A percentile compares a stretch with the other conserved stretches of the same genome.
phyloP scores from a whole-genome alignment of 108 stramenopile genomes.

The Nitzschia inconspicua region DNA sequence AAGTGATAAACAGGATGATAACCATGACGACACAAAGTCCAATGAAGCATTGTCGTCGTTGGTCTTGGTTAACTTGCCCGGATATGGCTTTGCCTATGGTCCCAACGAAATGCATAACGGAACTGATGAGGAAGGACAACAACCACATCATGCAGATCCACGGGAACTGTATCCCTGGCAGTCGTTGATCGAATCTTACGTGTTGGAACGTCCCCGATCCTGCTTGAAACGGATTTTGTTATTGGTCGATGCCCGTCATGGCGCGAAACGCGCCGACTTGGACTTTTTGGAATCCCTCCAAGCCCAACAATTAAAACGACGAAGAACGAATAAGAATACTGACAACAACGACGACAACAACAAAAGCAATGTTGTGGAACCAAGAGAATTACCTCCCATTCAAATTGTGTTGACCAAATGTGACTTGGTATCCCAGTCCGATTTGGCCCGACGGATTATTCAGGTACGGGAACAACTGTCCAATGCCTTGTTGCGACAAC shows the following conservation, averaged over 20 bases:
- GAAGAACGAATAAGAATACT: neutral
- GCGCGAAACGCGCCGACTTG: conserved; percentile 68
- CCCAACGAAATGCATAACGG: neutral
- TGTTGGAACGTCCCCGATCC: conserved; percentile 49
- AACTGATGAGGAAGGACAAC: neutral
- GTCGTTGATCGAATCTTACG: conserved; percentile 59
- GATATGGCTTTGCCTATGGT: conserved; percentile 86
- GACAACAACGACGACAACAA: neutral
- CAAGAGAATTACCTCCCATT: conserved; percentile 60
- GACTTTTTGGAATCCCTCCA: conserved; percentile 60
- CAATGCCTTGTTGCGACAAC: conserved; percentile 61
- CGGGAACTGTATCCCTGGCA: conserved; percentile 40
- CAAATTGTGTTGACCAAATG: conserved; percentile 86
- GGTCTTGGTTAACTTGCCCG: conserved; percentile 72
- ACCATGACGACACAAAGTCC: too few relatives aligned
- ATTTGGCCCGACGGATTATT: conserved; percentile 67
- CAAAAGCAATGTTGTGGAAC: neutral
- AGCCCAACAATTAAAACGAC: conserved; percentile 10
- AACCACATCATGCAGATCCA: too few relatives aligned
- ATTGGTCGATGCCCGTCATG: conserved; percentile 80
- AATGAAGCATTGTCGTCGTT: conserved; percentile 44
- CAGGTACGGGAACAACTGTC: conserved; percentile 68
- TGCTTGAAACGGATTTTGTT: conserved; percentile 68
- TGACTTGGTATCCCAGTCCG: conserved; percentile 68
- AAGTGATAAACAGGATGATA: neutral